phyloP scores from a whole-genome alignment of 2,329 filamentous ascomycete species.

The Diaporthe citriasiana region DNA sequence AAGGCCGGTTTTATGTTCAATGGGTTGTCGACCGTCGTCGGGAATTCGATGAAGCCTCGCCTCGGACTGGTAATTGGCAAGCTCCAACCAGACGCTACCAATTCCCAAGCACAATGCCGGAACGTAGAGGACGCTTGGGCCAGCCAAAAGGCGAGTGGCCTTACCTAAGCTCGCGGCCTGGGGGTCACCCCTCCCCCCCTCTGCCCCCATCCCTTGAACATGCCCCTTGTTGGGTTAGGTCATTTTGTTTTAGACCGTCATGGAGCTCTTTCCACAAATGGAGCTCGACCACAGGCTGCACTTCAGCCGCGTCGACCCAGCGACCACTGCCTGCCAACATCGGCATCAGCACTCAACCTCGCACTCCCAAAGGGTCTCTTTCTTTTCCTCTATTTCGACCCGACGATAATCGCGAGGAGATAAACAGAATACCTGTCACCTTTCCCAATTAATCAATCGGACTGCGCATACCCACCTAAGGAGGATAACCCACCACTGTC shows the following conservation, averaged over 20 bases:
- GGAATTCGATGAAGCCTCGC: slow-evolving; percentile 44
- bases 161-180: slow-evolving; percentile 35
- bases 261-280: slow-evolving; percentile 36
- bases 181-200: neutral
- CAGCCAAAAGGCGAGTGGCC: neutral
- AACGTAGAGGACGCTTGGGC: slow-evolving; percentile 35
- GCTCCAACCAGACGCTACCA: slow-evolving; percentile 42
- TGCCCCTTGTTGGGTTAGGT: slow-evolving; percentile 25
- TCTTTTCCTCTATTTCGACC: neutral
- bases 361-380: slow-evolving; percentile 35
- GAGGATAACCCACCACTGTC: neutral
- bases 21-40: slow-evolving; percentile 46
- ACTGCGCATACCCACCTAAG: neutral
- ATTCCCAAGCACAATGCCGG: slow-evolving; percentile 43
- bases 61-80: slow-evolving; percentile 43
- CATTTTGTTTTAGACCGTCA: slow-evolving; percentile 25
- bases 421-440: neutral
- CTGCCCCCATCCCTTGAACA: neutral
- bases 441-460: neutral
- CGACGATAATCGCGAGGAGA: neutral
- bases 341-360: slow-evolving; percentile 40
- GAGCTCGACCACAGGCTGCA: slow-evolving; percentile 55
- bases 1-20: slow-evolving; percentile 49
- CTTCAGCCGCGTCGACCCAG: slow-evolving; percentile 57
- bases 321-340: slow-evolving; percentile 36